Evolutionary conservation across 768 basidiomycete genomes (phyloP), one percentile per base, ranked within the genome.

Genomic region (Boletus rubescentipes): DNA sequence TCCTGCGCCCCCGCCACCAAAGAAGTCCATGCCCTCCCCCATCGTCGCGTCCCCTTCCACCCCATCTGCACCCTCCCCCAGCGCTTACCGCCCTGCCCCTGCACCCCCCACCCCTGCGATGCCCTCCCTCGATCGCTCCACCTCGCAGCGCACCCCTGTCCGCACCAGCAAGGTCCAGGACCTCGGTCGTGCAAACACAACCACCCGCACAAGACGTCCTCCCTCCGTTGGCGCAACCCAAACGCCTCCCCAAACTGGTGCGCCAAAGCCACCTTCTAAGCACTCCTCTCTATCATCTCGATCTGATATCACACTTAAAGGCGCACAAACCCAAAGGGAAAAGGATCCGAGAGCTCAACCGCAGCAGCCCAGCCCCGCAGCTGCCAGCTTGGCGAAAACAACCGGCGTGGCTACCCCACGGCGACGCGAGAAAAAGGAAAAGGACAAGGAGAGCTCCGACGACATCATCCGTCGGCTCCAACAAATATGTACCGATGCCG

Each of bases 401-500:
- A 68, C 77, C 16, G 85, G 85, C n/a, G 83, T 81, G 14, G 88
- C 91, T 9, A 93, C 93, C 0, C 91, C 93, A 12, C 76, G 95
- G 56, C 73, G 94, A 62, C 75, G 93, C 55, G 90, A 95, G 72
- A 93, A 93, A 77, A 88, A 91, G 76, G 83, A 85, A 46, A 79
- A 78, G 52, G 89, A 91, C 67, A 86, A 87, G 71, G 82, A 79
- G 30, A 86, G 86, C 62, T 86, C 91, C 43, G 87, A 89, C 59
- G 95, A 98, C 64, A 93, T 98, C 55, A 87, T 98, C 57, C 88
- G 86, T 62, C 85, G 94, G 16, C 72, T 99, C 61, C 88, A 92
- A 67, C 86, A 87, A 64, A 98, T 99, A 65, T 99, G 97, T 66
- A 96, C 96, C 2, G 93, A 97, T 67, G 95, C 93, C 5, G 97